These are phyloP conservation scores for Verbascum thapsus DNA, from an alignment of 257 asterid genomes.

Conservation along the genomic window DNA sequence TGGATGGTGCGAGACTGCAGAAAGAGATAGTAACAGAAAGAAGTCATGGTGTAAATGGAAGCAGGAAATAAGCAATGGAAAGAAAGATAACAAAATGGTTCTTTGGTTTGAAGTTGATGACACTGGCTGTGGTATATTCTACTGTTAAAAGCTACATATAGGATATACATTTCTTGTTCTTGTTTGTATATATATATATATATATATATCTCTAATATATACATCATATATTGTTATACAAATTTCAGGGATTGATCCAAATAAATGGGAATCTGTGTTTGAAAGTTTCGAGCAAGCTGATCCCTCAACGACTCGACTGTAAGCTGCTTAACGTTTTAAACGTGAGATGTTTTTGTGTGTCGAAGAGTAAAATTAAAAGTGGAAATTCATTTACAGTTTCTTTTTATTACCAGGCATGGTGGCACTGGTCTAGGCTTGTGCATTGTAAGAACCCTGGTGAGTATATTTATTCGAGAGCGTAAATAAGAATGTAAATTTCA, in stretches of 20 bases:
- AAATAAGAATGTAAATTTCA: too few relatives aligned
- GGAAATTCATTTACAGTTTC: slow-evolving; percentile 10
- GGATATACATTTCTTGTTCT: too few relatives aligned
- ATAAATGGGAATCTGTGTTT: slow-evolving; percentile 95
- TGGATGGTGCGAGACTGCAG: slow-evolving; percentile 81
- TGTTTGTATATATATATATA: too few relatives aligned
- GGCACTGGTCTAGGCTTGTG: slow-evolving; percentile 98
- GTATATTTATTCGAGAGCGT: slow-evolving; percentile 27
- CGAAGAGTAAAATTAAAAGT: background rate
- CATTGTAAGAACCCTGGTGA: slow-evolving; percentile 91
- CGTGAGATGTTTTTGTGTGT: background rate
- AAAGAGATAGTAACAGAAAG: slow-evolving; percentile 34
- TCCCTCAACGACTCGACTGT: slow-evolving; percentile 95
- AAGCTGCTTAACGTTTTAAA: slow-evolving; percentile 34
- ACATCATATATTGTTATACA: slow-evolving; percentile 2
- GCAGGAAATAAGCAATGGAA: slow-evolving; percentile 45
- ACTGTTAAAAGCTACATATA: slow-evolving; percentile 15
- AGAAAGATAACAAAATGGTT: slow-evolving; percentile 58
- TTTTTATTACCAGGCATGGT: slow-evolving; percentile 69
- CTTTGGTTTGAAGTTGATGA: slow-evolving; percentile 94
- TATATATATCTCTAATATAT: too few relatives aligned
- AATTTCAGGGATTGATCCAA: slow-evolving; percentile 75
- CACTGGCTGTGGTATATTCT: slow-evolving; percentile 74
- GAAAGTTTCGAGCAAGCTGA: slow-evolving; percentile 98
- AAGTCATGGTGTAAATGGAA: slow-evolving; percentile 49